Conservation (phyloP, 768 basidiomycete species). For the Pleurotus giganteus region DNA sequence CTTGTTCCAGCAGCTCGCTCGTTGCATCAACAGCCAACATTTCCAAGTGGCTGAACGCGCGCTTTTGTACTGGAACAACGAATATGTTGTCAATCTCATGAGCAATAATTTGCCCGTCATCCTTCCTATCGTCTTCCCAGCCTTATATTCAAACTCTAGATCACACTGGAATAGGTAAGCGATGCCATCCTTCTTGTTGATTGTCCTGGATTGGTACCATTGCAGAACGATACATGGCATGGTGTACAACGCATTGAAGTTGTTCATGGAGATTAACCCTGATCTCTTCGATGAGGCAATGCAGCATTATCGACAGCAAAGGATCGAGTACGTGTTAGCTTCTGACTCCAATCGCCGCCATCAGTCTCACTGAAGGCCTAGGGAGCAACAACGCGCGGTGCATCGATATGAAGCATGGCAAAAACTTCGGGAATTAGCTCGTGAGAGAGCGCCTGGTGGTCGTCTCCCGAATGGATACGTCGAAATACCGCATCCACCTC, state of each 20-base stretch:
- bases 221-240: conserved; percentile 95
- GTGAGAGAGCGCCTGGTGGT: conserved; percentile 64
- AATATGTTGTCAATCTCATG: conserved; percentile 99
- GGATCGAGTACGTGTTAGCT: conserved; percentile 69
- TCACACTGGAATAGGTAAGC: conserved; percentile 97
- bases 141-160: conserved; percentile 92
- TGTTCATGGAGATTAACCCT: conserved; percentile 99
- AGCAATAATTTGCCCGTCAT: conserved; percentile 89
- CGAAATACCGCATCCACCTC: conserved; percentile 67
- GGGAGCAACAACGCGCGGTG: conserved; percentile 86
- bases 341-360: neutral
- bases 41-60: conserved; percentile 99
- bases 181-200: conserved; percentile 2
- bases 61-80: conserved; percentile 98
- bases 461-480: conserved; percentile 70
- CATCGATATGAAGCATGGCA: conserved; percentile 90
- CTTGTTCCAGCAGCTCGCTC: conserved; percentile 90
- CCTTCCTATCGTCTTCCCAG: conserved; percentile 95
- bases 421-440: conserved; percentile 73
- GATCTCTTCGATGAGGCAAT: conserved; percentile 93
- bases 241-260: conserved; percentile 97
- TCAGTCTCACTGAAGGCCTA: conserved; percentile 27
- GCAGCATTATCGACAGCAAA: conserved; percentile 88
- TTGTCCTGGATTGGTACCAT: conserved; percentile 9
- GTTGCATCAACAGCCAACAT: conserved; percentile 98